These are phyloP conservation scores for Phytophthora idaei DNA, from an alignment of 352 stramenopile genomes.

Conservation along the genomic window DNA sequence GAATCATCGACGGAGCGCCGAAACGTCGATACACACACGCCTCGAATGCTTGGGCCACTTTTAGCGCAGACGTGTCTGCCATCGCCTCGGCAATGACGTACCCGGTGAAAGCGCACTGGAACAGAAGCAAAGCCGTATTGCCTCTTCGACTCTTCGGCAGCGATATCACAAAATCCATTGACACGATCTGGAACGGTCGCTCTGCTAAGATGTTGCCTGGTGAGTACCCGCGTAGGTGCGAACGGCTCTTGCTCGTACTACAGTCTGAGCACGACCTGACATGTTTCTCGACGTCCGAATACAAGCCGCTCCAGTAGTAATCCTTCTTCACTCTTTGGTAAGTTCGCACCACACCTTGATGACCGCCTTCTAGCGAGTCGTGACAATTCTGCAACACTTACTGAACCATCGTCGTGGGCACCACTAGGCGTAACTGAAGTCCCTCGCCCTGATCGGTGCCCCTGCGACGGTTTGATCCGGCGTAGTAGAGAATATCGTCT, in stretches of 20 bases:
- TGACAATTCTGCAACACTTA: neutral
- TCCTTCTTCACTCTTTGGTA: neutral
- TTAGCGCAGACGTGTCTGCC: too few relatives aligned
- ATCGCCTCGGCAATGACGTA: neutral
- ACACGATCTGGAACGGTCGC: neutral
- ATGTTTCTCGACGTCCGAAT: neutral
- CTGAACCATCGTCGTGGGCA: neutral
- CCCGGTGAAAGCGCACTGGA: neutral
- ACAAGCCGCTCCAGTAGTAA: neutral
- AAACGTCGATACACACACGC: neutral
- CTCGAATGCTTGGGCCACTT: neutral
- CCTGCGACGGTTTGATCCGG: neutral
- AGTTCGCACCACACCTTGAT: neutral
- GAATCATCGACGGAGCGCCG: neutral
- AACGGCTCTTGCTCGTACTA: neutral
- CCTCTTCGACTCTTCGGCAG: neutral
- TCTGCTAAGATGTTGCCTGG: neutral
- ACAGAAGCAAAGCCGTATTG: neutral
- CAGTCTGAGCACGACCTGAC: neutral
- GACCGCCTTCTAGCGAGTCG: neutral
- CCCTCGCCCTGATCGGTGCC: rapidly evolving
- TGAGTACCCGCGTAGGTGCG: neutral
- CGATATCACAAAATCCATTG: conserved; percentile 1
- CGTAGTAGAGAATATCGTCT: neutral
- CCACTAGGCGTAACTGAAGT: neutral